Conservation (phyloP, 805 yeast species). For the Candida sanyiensis region DNA sequence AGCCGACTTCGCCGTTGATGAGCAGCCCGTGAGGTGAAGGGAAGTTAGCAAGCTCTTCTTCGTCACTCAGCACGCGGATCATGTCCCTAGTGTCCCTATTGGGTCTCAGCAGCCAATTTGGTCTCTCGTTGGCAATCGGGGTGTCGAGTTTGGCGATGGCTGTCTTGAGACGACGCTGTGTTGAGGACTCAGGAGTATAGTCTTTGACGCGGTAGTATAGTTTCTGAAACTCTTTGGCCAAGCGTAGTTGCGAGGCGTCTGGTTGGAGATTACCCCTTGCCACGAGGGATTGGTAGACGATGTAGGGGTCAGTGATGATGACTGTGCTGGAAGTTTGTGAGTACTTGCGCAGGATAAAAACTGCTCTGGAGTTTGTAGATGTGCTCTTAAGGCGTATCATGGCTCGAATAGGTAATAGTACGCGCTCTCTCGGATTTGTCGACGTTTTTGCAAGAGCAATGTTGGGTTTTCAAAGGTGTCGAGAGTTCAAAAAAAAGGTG, state of each 20-base stretch:
- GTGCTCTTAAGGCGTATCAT: too few species aligned
- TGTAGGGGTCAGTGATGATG: slow-evolving; percentile 57
- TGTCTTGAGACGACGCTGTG: slow-evolving; percentile 19
- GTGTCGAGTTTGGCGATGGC: slow-evolving; percentile 31
- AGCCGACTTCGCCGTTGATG: slow-evolving; percentile 63
- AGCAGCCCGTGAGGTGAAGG: slow-evolving; percentile 61
- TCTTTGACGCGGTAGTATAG: slow-evolving; percentile 52
- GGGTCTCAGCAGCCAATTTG: slow-evolving; percentile 7
- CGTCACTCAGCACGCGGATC: slow-evolving; percentile 48
- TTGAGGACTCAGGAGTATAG: slow-evolving; percentile 39
- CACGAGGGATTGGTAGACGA: slow-evolving; percentile 49
- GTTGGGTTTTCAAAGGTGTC: too few species aligned
- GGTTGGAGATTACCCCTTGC: slow-evolving; percentile 43
- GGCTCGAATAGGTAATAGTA: too few species aligned
- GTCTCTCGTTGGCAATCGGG: slow-evolving; percentile 1
- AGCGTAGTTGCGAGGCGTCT: slow-evolving; percentile 57
- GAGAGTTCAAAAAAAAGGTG: not conserved
- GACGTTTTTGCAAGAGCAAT: too few species aligned
- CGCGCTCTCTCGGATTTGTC: too few species aligned
- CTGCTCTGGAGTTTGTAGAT: too few species aligned
- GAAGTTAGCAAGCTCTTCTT: slow-evolving; percentile 49
- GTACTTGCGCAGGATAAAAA: slow-evolving; percentile 2
- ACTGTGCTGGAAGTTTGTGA: slow-evolving; percentile 16
- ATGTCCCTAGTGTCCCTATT: slow-evolving; percentile 31
- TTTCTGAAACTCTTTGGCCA: slow-evolving; percentile 57